Evolutionary conservation across 495 filamentous ascomycete genomes (phyloP), one percentile per base, ranked within the genome.

Genomic region (Cairneyella variabilis): DNA sequence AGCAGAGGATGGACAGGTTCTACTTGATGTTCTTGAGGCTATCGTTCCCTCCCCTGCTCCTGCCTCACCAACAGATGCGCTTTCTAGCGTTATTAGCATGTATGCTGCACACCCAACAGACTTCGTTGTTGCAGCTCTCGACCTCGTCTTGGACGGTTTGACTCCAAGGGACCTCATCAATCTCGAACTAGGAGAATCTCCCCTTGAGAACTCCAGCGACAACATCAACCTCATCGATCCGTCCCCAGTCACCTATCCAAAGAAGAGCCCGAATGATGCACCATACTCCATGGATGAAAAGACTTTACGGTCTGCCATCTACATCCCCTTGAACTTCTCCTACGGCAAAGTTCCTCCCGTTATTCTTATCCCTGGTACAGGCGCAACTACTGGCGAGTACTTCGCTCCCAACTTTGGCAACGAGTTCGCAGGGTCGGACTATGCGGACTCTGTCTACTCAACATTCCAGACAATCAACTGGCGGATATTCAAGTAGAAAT

Each of bases 401-500:
- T 75, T 66, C 51, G 51, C 61, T 18, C 65, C 56, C 52, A 77
- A 66, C 62, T 71, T 75, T 51, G 67, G 62, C 54, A 69, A 45
- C 59, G n/a, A 75, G 11, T 57, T 69, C 17, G 57, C 54, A 12
- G 62, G 44, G 6, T 32, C 60, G 9, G 49, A 61, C 8, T 60
- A 62, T n/a, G 67, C 63, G 27, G 75, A 76, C 43, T 58, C 70
- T 5, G 69, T 76, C 14, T 76, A 72, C 54, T 76, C 18, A 78
- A 75, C 46, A 64, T 76, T n/a, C 75, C 74, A 0, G 57, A 52
- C 0, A 60, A 61, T 26, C 61, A 69, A 7, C 50, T 74, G 2
- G 54, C 43, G 36, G 71, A 79, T 49, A 66, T 62, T 2, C 74
- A 76, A 42, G 37, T 59, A 0, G 76, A 75, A 50, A 56, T 69